Conservation (phyloP, 2,329 filamentous ascomycete species). For the Aspergillus pseudoglaucus region DNA sequence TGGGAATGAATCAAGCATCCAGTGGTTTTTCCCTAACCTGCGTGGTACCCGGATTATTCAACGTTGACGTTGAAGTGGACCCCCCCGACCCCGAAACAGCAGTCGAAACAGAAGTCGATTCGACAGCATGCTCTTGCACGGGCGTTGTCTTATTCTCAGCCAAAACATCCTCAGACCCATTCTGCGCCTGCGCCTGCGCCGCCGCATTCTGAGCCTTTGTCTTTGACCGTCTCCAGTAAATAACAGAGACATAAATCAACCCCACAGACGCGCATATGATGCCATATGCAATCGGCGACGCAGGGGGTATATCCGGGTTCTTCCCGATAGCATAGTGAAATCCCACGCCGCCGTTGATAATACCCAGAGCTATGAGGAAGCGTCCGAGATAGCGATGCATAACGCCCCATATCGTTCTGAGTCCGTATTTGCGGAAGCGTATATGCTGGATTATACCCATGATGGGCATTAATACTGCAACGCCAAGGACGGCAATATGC, state of each 20-base stretch:
- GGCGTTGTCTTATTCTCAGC: no score
- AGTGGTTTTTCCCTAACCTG: no score
- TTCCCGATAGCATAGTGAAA: slow-evolving; percentile 40
- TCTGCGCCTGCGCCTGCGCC: no score
- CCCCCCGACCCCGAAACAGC: no score
- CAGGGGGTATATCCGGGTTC: slow-evolving; percentile 22
- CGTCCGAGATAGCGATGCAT: slow-evolving; percentile 49
- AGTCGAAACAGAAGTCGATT: no score
- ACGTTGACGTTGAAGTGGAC: no score
- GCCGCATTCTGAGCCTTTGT: background rate
- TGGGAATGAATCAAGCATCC: no score
- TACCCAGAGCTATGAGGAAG: slow-evolving; percentile 42
- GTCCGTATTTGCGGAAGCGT: slow-evolving; percentile 40
- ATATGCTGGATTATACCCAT: slow-evolving; percentile 46
- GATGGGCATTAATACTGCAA: slow-evolving; percentile 51
- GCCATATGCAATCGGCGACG: slow-evolving; percentile 41
- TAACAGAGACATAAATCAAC: slow-evolving; percentile 30
- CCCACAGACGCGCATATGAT: slow-evolving; percentile 45
- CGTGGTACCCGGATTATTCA: no score
- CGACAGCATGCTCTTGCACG: no score
- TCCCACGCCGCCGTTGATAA: slow-evolving; percentile 50
- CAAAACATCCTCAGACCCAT: no score
- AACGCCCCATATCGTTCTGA: slow-evolving; percentile 41
- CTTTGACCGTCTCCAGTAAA: slow-evolving; percentile 1
- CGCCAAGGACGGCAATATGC: slow-evolving; percentile 39